phyloP scores from a whole-genome alignment of 495 filamentous ascomycete species.

The Tuber melanosporum region DNA sequence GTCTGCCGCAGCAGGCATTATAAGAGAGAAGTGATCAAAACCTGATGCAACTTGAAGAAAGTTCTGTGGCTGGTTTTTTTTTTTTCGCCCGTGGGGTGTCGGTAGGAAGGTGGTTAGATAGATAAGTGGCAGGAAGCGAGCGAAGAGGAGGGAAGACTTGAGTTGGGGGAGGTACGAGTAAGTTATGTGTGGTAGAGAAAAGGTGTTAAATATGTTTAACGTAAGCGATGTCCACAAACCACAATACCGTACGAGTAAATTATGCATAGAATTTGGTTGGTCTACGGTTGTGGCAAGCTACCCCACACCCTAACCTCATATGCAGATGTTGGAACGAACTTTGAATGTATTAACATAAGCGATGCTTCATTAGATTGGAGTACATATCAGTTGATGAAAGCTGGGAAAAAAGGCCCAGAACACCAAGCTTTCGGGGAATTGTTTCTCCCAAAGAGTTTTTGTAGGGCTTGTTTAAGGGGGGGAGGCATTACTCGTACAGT shows the following conservation, averaged over 20 bases:
- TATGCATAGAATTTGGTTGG: neutral
- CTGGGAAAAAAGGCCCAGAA: neutral
- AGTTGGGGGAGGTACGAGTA: too few species aligned
- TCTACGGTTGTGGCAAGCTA: neutral
- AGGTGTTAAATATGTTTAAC: neutral
- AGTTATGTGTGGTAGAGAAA: neutral
- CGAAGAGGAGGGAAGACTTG: neutral
- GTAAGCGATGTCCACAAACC: neutral
- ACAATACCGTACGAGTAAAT: neutral
- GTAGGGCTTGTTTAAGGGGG: neutral
- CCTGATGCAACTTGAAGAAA: neutral
- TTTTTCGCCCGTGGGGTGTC: neutral
- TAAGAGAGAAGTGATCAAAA: neutral
- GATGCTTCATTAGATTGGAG: neutral
- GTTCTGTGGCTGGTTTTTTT: neutral
- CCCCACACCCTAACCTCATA: neutral
- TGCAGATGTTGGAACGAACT: neutral
- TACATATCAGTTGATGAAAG: neutral
- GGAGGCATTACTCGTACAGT: too few species aligned
- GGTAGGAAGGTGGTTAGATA: neutral
- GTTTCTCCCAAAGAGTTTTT: neutral
- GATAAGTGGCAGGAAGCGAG: neutral
- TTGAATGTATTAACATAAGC: neutral
- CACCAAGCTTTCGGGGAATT: too few species aligned
- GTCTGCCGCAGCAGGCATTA: slow-evolving; percentile 22